These are phyloP conservation scores for Fallopia convolvulus DNA, from an alignment of 148 eudicot species.

Conservation along the genomic window DNA sequence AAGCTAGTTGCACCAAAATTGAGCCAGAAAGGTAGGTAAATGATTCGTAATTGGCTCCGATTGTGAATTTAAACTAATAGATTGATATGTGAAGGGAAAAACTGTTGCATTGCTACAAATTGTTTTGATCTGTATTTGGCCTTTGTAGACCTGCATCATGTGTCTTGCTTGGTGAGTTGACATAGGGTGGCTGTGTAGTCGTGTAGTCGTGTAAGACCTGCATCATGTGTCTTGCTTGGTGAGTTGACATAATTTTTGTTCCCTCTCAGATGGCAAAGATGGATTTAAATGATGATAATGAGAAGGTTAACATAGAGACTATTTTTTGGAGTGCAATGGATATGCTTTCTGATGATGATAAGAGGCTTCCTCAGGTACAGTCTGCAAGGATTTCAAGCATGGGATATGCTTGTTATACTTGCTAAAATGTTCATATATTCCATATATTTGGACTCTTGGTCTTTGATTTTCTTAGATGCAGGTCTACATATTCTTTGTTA, in stretches of 20 bases:
- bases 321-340: conserved; percentile 99
- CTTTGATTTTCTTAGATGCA: background rate
- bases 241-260: background rate
- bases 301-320: conserved; percentile 75
- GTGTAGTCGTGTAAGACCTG: conserved; percentile 1
- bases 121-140: background rate
- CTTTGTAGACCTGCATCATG: background rate
- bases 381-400: background rate
- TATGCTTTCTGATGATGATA: conserved; percentile 96
- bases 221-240: background rate
- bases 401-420: background rate
- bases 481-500: background rate
- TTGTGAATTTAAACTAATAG: background rate
- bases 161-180: background rate
- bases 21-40: background rate
- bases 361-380: conserved; percentile 88
- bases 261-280: conserved; percentile 83
- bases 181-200: background rate
- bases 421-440: background rate
- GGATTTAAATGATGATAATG: conserved; percentile 91
- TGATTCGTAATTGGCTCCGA: background rate
- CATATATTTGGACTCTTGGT: background rate
- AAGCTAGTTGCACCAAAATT: background rate
- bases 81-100: background rate
- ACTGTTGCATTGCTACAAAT: background rate